phyloP scores from a whole-genome alignment of 1,284 basidiomycete species.

The Apiotrichum domesticum region DNA sequence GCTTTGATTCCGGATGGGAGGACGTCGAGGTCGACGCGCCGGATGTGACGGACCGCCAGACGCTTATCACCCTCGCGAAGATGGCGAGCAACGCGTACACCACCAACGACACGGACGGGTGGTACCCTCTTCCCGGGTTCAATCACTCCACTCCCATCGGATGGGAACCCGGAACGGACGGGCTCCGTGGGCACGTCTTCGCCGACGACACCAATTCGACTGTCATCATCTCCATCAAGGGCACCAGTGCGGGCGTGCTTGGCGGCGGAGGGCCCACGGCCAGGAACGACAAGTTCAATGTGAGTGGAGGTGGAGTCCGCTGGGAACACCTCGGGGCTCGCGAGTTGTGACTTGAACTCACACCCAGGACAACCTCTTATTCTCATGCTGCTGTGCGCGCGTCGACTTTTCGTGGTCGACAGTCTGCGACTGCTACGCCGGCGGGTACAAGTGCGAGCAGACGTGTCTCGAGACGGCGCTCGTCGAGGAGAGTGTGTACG shows the following conservation, averaged over 20 bases:
- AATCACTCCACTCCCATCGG: slow-evolving; percentile 72
- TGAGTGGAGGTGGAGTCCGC: slow-evolving; percentile 23
- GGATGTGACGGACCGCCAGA: slow-evolving; percentile 66
- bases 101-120: slow-evolving; percentile 55
- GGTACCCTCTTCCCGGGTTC: slow-evolving; percentile 74
- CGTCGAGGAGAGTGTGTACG: slow-evolving; percentile 76
- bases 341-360: not conserved
- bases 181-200: slow-evolving; percentile 87
- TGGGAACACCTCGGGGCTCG: too few relatives aligned
- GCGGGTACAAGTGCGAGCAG: slow-evolving; percentile 75
- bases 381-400: slow-evolving; percentile 94
- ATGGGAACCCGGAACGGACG: slow-evolving; percentile 82
- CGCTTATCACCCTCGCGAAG: slow-evolving; percentile 77
- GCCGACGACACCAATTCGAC: slow-evolving; percentile 77
- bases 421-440: slow-evolving; percentile 85
- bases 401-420: slow-evolving; percentile 93
- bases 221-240: slow-evolving; percentile 86
- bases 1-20: slow-evolving; percentile 45
- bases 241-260: slow-evolving; percentile 74
- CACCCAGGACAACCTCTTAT: slow-evolving; percentile 76
- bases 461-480: slow-evolving; percentile 74
- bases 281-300: slow-evolving; percentile 85
- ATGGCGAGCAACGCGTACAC: slow-evolving; percentile 92
- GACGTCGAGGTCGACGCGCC: slow-evolving; percentile 51
- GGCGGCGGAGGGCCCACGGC: slow-evolving; percentile 78